Evolutionary conservation across 2,329 filamentous ascomycete species (phyloP), one percentile per base, ranked within the genome.

Genomic region (Exserohilum rostratum): DNA sequence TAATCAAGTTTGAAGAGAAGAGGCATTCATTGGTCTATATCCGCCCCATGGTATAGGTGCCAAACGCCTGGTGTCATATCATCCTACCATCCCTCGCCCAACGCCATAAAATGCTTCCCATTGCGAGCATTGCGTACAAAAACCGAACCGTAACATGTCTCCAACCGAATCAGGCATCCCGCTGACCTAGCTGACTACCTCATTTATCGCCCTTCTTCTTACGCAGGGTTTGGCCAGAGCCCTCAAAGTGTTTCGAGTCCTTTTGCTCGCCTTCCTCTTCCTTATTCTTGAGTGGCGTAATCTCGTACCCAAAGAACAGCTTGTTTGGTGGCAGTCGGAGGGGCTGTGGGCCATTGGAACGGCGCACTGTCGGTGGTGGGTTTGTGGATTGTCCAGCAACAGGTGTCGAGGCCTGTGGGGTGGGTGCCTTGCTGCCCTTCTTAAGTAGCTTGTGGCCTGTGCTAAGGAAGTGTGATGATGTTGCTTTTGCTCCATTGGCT

Each of bases 261-360:
- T 76, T 82, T n/a, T 89, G 88, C 65, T 86, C 85, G 55, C 83
- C 59, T 53, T 77, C 82, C 3, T 84, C 82, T 56, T 87, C 88
- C 53, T 89, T 86, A 7, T 90, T 90, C 79, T 91, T 93, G 37
- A 96, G 82, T 0, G 93, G 93, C 75, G 90, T 96, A 71, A 96
- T 84, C 69, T 96, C 89, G 69, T 98, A 99, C 3, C 95, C 95
- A 61, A 99, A 96, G 81, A 99, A 99, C 4, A 99, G 82, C 77
- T 97, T 96, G 67, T 95, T 95, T 0, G 90, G 89, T 0, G 91
- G 85, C 46, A 99, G 75, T 25, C 95, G 85, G 6, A 99, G 82
- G 3, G 93, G 92, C 71, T 95, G 90, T 0, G 93, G 92, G 0
- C 92, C 93, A 61, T 93, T 92, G 12, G 83, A 87, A 57, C 84